phyloP scores from a whole-genome alignment of 2,329 filamentous ascomycete genomes.

The Microthyrium microscopicum region DNA sequence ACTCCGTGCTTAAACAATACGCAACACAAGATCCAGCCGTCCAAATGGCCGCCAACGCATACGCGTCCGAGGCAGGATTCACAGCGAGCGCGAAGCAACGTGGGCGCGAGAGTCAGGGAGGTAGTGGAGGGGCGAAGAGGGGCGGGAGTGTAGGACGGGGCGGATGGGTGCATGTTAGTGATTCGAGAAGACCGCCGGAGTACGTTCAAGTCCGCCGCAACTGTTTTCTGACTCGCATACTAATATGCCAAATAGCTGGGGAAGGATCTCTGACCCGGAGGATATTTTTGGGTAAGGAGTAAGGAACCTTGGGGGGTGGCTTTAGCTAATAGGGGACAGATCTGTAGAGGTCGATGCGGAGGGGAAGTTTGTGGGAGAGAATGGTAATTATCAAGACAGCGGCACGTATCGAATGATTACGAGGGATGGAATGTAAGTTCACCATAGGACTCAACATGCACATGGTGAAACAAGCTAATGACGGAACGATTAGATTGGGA shows the following conservation, averaged over 20 bases:
- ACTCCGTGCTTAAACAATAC: conserved; percentile 36
- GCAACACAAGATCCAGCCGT: conserved; percentile 39
- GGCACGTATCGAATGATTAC: conserved; percentile 47
- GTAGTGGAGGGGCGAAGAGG: conserved; percentile 10
- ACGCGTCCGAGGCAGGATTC: conserved; percentile 24
- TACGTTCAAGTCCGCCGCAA: no score
- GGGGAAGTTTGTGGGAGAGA: conserved; percentile 37
- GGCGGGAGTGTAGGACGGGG: conserved; percentile 31
- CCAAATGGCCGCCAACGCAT: conserved; percentile 41
- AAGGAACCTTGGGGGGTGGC: no score
- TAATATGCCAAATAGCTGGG: no score
- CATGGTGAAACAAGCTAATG: not conserved
- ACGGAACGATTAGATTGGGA: conserved; percentile 23
- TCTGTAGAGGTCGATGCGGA: conserved; percentile 41
- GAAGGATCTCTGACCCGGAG: conserved; percentile 47
- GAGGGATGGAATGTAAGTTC: conserved; percentile 39
- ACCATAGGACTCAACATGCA: not conserved
- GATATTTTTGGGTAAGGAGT: conserved; percentile 51
- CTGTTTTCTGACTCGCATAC: no score
- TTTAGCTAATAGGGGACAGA: no score
- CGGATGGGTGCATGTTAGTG: conserved; percentile 47
- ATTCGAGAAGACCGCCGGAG: conserved; percentile 43
- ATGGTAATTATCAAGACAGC: conserved; percentile 37
- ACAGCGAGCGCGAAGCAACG: conserved; percentile 18
- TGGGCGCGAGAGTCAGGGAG: conserved; percentile 10